phyloP scores from a whole-genome alignment of 176 grass and related monocot species.

The Saccharum spontaneum region DNA sequence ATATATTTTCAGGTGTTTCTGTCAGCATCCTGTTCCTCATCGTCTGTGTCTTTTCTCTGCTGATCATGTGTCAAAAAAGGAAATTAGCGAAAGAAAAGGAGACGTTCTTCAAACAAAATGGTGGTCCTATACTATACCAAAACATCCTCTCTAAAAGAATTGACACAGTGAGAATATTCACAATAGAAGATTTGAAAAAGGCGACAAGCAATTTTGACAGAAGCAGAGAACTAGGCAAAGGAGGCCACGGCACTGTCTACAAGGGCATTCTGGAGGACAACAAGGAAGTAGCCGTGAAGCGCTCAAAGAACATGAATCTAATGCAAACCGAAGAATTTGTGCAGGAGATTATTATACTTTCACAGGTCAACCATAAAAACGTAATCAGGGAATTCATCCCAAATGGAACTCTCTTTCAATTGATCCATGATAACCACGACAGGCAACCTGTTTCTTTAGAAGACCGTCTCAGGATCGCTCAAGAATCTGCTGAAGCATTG shows the following conservation, averaged over 20 bases:
- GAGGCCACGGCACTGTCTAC: not conserved
- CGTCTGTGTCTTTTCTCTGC: not conserved
- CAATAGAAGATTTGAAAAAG: conserved; percentile 13
- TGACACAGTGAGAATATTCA: conserved; percentile 21
- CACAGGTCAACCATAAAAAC: conserved; percentile 3
- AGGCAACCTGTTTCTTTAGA: not conserved
- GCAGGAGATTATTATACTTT: conserved; percentile 19
- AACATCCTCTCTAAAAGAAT: conserved; percentile 15
- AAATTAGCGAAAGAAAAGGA: not conserved
- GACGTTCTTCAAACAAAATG: conserved; percentile 23
- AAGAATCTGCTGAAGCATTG: not conserved
- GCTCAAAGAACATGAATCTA: not conserved
- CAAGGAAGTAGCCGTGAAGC: conserved; percentile 22
- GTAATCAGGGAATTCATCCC: not conserved
- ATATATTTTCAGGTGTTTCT: not conserved
- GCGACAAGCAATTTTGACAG: not conserved
- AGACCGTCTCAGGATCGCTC: not conserved
- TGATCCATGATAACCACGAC: not conserved
- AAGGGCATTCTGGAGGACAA: not conserved
- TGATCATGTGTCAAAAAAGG: not conserved
- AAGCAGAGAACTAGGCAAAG: not conserved
- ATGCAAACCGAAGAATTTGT: not conserved
- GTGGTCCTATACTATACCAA: conserved; percentile 23
- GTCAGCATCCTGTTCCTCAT: not conserved
- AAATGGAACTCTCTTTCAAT: not conserved